Percentiles rank a stretch among this genome's conserved stretches.
phyloP scores from a whole-genome alignment of 2,329 filamentous ascomycete genomes.

The Fusarium sp. region DNA sequence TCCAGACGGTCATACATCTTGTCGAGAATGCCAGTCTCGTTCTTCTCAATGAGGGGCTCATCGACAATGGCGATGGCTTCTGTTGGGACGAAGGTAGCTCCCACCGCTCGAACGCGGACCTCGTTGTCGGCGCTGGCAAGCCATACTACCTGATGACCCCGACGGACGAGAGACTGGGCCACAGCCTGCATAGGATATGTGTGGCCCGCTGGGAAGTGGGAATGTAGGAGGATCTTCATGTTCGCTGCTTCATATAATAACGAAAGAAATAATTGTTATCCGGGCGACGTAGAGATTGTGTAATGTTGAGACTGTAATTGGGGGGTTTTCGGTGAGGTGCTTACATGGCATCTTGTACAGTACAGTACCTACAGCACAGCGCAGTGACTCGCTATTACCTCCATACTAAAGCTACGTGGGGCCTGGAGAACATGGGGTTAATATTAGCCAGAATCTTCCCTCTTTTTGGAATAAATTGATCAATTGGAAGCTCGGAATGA shows the following conservation, averaged over 20 bases:
- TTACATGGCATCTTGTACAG: not conserved
- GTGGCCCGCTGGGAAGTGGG: slow-evolving; percentile 55
- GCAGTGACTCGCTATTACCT: not conserved
- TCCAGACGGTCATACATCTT: slow-evolving; percentile 41
- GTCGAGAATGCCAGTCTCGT: slow-evolving; percentile 50
- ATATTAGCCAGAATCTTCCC: not conserved
- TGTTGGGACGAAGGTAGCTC: slow-evolving; percentile 51
- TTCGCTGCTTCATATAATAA: not conserved
- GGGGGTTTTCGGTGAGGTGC: not conserved
- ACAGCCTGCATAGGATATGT: slow-evolving; percentile 55
- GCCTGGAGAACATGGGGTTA: not conserved
- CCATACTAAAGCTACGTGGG: not conserved
- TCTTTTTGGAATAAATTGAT: not conserved
- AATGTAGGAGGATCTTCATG: slow-evolving; percentile 55
- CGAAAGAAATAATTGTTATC: not conserved
- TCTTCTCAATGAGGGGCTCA: slow-evolving; percentile 42
- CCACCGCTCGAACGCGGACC: slow-evolving; percentile 49
- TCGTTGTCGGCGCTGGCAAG: slow-evolving; percentile 51
- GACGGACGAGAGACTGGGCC: slow-evolving; percentile 51
- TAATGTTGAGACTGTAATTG: not conserved
- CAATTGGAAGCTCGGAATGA: not conserved
- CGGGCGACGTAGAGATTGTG: not conserved
- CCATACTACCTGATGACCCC: slow-evolving; percentile 55
- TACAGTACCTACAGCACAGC: not conserved
- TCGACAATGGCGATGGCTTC: slow-evolving; percentile 48